Evolutionary conservation across 176 grass and related monocot species (phyloP).

Genomic region (Pontederia crassipes): DNA sequence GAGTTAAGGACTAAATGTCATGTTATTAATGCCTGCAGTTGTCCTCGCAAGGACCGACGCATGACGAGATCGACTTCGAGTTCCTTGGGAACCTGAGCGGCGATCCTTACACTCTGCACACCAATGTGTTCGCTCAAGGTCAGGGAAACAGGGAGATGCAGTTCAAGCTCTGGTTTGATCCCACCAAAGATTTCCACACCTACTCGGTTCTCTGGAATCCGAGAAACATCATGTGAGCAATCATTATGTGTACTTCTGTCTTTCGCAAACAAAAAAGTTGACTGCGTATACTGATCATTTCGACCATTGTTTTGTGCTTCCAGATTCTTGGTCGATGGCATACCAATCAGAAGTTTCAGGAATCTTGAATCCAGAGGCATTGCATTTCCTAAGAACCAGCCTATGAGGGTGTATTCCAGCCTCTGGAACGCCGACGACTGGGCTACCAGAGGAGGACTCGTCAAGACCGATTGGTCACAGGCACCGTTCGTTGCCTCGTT

Average conservation of each 20-base stretch:
- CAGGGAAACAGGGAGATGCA: constrained; percentile 70
- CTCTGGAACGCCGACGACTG: constrained; percentile 33
- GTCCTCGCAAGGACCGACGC: constrained; percentile 42
- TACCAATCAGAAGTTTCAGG: constrained; percentile 57
- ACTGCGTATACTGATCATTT: too few relatives aligned
- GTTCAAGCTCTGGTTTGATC: constrained; percentile 75
- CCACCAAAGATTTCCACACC: constrained; percentile 39
- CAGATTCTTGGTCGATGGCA: constrained; percentile 25
- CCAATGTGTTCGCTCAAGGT: constrained; percentile 72
- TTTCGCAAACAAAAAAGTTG: too few relatives aligned
- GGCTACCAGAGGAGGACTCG: constrained; percentile 29
- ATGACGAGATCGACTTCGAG: constrained; percentile 92
- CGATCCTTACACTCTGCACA: constrained; percentile 50
- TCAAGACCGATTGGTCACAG: constrained; percentile 37
- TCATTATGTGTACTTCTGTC: neutral
- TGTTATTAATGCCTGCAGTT: constrained; percentile 21
- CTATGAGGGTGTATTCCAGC: constrained; percentile 52
- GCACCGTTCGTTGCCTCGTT: constrained; percentile 44
- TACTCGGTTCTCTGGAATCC: constrained; percentile 62
- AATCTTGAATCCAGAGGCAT: constrained; percentile 50
- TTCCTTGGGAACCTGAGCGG: constrained; percentile 55
- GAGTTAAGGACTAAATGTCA: too few relatives aligned
- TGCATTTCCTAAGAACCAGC: constrained; percentile 46
- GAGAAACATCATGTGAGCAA: constrained; percentile 37
- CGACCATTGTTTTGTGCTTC: neutral